Base-by-base conservation (phyloP, 495 filamentous ascomycete species). In the Bombardia bombarda region DNA sequence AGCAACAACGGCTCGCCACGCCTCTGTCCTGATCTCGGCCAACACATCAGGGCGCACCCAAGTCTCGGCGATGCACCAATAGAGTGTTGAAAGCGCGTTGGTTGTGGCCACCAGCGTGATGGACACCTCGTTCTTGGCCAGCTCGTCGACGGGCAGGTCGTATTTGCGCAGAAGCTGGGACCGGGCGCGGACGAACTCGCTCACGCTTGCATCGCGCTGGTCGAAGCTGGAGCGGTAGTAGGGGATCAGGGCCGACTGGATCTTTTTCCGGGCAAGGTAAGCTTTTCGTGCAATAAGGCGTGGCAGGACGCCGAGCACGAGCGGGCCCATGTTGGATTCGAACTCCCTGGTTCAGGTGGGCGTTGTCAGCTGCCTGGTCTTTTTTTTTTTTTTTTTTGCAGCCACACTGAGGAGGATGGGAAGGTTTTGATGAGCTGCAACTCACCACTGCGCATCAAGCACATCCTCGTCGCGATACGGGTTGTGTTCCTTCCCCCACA, bases 281-380 rank as follows among this genome's bases (percentile, higher is more conserved):
- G 55, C 63, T 37, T 52, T 56, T n/a, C 53, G 58, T 16, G 62
- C 63, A 1, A 56, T 41, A 13, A 58, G 14, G 9, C 43, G 44
- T 0, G 63, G 63, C 1, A 56, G 16, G 2, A 59, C 17, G 4
- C 52, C 57, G 5, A 40, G 25, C 4, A 62, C 32, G 0, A 67
- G 46, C 2, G 40, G 52, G 1, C 51, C 55, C 13, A 65, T 56
- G 37, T 61, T 48, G 8, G 38, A 43, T n/a, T 67, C 51, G 18
- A 51, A 54, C 2, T 47, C 43, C 47, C 51, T 54, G 34, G 18
- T 7, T n/a, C n/a, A n/a, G n/a, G n/a, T n/a, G n/a, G 4, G 19
- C 35, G 9, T 33, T 7, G 16, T 33, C 17, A 33, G 32, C 17
- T 33, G 13, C 16, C n/a, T 33, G 13, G 3, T 33, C 16, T 5